A percentile compares a stretch with the other conserved stretches of the same genome.
phyloP scores from a whole-genome alignment of 2,329 filamentous ascomycete species.

The Cladosporium cucumerinum region DNA sequence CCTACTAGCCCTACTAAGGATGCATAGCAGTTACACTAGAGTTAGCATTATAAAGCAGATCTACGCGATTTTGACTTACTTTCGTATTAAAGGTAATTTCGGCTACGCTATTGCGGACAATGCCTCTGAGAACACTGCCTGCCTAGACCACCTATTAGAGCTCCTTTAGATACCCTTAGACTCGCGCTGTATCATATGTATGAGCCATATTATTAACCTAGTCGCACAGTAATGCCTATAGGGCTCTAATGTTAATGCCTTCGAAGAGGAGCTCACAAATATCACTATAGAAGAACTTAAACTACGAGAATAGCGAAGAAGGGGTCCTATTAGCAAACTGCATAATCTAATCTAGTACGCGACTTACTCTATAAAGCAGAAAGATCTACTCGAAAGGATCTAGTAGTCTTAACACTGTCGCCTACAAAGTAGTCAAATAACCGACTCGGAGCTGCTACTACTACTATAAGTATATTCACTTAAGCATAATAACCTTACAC shows the following conservation, averaged over 20 bases:
- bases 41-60: too few relatives aligned
- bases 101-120: neutral
- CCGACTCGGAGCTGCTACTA: neutral
- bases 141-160: neutral
- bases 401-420: neutral
- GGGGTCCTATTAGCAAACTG: neutral
- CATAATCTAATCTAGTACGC: neutral
- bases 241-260: neutral
- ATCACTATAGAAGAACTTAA: neutral
- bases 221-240: neutral
- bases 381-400: neutral
- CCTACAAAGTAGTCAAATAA: neutral
- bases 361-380: neutral
- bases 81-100: neutral
- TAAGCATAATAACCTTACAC: neutral
- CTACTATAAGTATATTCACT: neutral
- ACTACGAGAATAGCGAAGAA: neutral
- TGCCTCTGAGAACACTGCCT: neutral
- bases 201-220: neutral
- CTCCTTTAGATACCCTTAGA: neutral
- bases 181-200: neutral
- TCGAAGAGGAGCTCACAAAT: neutral
- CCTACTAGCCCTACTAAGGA: too few relatives aligned
- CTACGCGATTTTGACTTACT: neutral
- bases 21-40: too few relatives aligned